Conservation (phyloP, 164 flowering plant species). For the Umbellularia californica region DNA sequence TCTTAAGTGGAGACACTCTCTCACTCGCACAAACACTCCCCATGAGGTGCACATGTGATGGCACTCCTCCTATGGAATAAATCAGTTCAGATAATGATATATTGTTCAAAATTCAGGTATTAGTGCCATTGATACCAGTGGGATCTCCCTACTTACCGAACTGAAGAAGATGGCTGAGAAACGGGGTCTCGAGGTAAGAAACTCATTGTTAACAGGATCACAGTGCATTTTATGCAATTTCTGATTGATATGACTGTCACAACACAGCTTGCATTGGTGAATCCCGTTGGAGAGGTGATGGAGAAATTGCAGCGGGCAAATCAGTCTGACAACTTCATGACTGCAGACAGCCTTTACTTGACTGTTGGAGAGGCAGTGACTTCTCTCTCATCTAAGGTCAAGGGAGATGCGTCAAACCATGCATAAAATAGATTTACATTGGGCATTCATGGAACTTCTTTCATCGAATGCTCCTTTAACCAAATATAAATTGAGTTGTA, state of each 20-base stretch:
- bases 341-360: conserved; percentile 53
- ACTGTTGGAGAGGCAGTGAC: conserved; percentile 81
- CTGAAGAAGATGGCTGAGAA: conserved; percentile 48
- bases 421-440: conserved; percentile 5
- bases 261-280: conserved; percentile 73
- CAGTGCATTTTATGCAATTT: not conserved
- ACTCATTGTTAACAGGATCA: not conserved
- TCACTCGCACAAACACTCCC: no score
- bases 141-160: conserved; percentile 56
- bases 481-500: not conserved
- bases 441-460: not conserved
- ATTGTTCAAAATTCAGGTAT: conserved; percentile 45
- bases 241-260: not conserved
- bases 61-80: not conserved
- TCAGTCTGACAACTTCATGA: conserved; percentile 31
- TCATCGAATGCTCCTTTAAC: not conserved
- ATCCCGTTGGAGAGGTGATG: conserved; percentile 77
- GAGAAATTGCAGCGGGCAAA: conserved; percentile 62
- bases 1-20: no score
- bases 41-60: no score
- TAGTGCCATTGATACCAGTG: conserved; percentile 75
- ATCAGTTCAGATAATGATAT: not conserved
- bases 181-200: conserved; percentile 52
- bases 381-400: conserved; percentile 41
- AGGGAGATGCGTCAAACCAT: conserved; percentile 25